Evolutionary conservation across 148 eudicot genomes (phyloP).

Genomic region (Polygonum maritimum): DNA sequence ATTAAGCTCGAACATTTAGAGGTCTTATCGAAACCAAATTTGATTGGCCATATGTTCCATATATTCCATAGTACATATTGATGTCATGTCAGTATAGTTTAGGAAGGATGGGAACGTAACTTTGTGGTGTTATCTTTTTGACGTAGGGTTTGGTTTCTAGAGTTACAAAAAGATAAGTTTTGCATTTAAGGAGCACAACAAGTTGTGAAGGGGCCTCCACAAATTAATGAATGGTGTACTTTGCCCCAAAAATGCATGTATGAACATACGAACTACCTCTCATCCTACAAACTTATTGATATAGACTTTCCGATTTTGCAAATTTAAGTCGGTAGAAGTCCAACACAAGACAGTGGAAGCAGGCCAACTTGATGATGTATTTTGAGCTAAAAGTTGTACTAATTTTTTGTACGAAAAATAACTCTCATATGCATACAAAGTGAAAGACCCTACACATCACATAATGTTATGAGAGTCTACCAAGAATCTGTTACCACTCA

Average conservation of each 20-base stretch:
- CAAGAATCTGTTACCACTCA: background rate
- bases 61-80: no score
- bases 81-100: background rate
- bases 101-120: background rate
- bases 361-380: background rate
- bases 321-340: background rate
- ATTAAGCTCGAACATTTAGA: no score
- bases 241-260: background rate
- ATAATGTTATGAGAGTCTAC: background rate
- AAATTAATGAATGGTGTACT: background rate
- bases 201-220: background rate
- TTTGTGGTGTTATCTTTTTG: background rate
- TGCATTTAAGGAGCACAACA: background rate
- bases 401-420: background rate
- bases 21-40: no score
- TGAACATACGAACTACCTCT: background rate
- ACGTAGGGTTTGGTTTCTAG: background rate
- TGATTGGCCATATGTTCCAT: no score
- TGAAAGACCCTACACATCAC: background rate
- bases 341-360: background rate
- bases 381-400: background rate
- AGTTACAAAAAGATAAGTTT: background rate
- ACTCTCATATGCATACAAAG: background rate
- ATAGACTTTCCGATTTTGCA: background rate
- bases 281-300: background rate